Conservation (phyloP, 2,329 filamentous ascomycete species). For the Ascochyta koolunga region DNA sequence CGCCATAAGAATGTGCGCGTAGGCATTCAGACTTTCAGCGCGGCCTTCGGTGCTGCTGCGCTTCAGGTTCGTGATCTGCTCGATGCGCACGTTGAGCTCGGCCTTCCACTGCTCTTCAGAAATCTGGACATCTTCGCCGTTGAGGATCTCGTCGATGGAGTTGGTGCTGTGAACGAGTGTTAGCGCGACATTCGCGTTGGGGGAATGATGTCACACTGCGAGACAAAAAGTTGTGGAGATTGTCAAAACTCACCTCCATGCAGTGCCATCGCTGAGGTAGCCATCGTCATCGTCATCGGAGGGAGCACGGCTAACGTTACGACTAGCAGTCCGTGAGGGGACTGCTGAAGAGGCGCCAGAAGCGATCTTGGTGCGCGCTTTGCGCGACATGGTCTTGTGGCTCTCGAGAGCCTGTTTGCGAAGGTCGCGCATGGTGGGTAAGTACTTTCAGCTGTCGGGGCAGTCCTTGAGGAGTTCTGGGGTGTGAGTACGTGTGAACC, state of each 20-base stretch:
- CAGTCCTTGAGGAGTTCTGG: background rate
- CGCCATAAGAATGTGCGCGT: slow-evolving; percentile 69
- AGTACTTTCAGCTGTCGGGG: background rate
- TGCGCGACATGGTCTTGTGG: slow-evolving; percentile 74
- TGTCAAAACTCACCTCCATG: slow-evolving; percentile 57
- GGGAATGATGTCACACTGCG: slow-evolving; percentile 37
- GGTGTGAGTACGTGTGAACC: background rate
- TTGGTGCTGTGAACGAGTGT: slow-evolving; percentile 56
- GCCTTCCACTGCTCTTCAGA: slow-evolving; percentile 64
- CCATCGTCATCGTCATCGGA: slow-evolving; percentile 69
- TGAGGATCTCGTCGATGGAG: slow-evolving; percentile 70
- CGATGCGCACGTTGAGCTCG: slow-evolving; percentile 68
- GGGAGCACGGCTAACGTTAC: slow-evolving; percentile 65
- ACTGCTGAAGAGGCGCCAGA: slow-evolving; percentile 64
- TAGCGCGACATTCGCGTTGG: slow-evolving; percentile 27
- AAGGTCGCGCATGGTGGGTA: slow-evolving; percentile 62
- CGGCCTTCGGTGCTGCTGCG: slow-evolving; percentile 75
- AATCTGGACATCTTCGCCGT: slow-evolving; percentile 56
- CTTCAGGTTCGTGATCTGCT: slow-evolving; percentile 78
- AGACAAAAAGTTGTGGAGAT: slow-evolving; percentile 11
- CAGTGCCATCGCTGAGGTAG: slow-evolving; percentile 62
- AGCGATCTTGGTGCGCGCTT: slow-evolving; percentile 64
- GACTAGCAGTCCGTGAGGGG: slow-evolving; percentile 56
- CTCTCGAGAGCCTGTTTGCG: slow-evolving; percentile 73
- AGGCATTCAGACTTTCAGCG: slow-evolving; percentile 67